These are phyloP conservation scores for Fusarium tjaetaba DNA, from an alignment of 2,329 filamentous ascomycete species.

Conservation along the genomic window DNA sequence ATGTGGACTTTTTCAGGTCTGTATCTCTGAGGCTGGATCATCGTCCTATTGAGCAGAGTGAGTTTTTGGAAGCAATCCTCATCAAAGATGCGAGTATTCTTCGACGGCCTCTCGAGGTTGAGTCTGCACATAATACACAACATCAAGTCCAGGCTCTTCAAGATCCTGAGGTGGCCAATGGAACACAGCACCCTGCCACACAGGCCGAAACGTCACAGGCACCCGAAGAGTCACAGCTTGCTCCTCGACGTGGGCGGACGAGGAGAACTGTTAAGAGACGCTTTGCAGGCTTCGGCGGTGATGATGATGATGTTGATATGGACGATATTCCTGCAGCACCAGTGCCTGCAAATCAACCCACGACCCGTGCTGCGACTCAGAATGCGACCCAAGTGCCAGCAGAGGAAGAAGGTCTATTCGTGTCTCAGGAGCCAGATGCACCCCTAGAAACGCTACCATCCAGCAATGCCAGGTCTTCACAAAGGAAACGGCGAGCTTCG, in stretches of 20 bases:
- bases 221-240: constrained; percentile 36
- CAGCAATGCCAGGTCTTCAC: constrained; percentile 39
- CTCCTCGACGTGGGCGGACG: constrained; percentile 36
- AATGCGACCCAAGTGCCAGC: background rate
- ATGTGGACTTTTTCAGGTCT: constrained; percentile 71
- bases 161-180: constrained; percentile 4
- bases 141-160: constrained; percentile 11
- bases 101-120: constrained; percentile 71
- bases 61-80: constrained; percentile 91
- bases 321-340: constrained; percentile 33
- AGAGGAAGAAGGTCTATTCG: constrained; percentile 61
- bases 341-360: background rate
- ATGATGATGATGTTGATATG: constrained; percentile 52
- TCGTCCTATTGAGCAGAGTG: constrained; percentile 85
- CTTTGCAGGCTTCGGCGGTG: constrained; percentile 77
- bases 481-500: constrained; percentile 59
- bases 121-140: constrained; percentile 42
- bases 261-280: constrained; percentile 60
- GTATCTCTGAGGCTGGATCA: constrained; percentile 81
- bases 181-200: constrained; percentile 3
- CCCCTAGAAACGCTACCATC: constrained; percentile 36
- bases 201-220: constrained; percentile 25
- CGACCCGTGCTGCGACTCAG: background rate
- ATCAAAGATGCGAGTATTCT: constrained; percentile 79
- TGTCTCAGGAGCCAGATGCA: constrained; percentile 59